Evolutionary conservation across 768 basidiomycete species (phyloP), one percentile per base, ranked within the genome.

Genomic region (Kwoniella sp.): DNA sequence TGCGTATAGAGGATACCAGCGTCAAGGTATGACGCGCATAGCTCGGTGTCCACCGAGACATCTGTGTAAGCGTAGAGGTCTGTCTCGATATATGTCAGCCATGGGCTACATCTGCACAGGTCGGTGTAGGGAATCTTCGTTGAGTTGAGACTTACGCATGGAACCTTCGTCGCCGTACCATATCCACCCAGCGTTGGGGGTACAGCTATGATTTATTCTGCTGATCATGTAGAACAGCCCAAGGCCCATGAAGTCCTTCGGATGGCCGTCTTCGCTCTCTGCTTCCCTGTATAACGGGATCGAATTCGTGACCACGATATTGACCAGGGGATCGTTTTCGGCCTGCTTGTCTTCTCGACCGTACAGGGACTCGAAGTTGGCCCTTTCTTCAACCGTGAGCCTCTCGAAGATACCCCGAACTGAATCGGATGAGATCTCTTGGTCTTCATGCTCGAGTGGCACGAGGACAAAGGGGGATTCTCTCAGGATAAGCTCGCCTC

Each of bases 181-280:
- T 1, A 11, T 59, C 67, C 67, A 68, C 11, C 57, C 58, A 26
- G 61, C 48, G 23, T 68, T 68, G 7, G 62, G 67, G 5, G 50
- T n/a, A 29, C 66, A 67, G 2, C 53, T 52, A 29, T 67, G 67
- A 31, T 68, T 63, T 28, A 68, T 37, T 23, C 61, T 22, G n/a
- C 31, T 59, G 11, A 64, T 59, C 8, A n/a, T 38, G 17, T 34
- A 23, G 28, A 68, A 68, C 20, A 68, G 1, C 2, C 67, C 67
- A 7, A 58, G 48, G 29, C 23, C 25, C n/a, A 34, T 12, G 29
- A 30, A 25, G 2, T 29, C n/a, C 30, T 29, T 29, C 25, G 11
- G 25, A 12, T 65, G 23, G 17, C n/a, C n/a, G 9, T 26, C 56
- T 59, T 41, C 28, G 20, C 26, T 8, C 28, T 0, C 17, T 4